phyloP scores from a whole-genome alignment of 1,139 yeast genomes.

The Ashbya aceris region DNA sequence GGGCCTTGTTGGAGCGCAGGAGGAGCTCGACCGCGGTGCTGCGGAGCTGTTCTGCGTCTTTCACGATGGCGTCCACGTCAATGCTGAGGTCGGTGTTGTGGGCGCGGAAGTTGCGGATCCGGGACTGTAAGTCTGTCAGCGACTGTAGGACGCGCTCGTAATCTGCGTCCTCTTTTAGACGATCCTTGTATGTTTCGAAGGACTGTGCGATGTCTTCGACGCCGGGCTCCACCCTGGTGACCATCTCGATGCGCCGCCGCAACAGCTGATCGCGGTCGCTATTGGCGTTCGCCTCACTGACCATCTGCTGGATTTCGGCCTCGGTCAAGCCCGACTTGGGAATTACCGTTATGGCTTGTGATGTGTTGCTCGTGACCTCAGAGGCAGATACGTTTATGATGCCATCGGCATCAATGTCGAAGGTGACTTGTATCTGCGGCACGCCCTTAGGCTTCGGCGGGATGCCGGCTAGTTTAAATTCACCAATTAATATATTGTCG shows the following conservation, averaged over 20 bases:
- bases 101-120: conserved; percentile 34
- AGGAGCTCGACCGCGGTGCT: not conserved
- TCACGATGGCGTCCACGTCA: conserved; percentile 32
- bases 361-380: conserved; percentile 50
- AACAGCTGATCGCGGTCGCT: conserved; percentile 27
- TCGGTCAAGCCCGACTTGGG: conserved; percentile 62
- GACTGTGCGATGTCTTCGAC: conserved; percentile 49
- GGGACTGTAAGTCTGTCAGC: conserved; percentile 16
- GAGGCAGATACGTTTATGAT: conserved; percentile 65
- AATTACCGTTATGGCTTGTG: conserved; percentile 56
- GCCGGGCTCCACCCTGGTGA: conserved; percentile 44
- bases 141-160: conserved; percentile 26
- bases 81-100: conserved; percentile 33
- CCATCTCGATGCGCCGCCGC: conserved; percentile 28
- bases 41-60: conserved; percentile 40
- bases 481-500: conserved; percentile 66
- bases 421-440: conserved; percentile 65
- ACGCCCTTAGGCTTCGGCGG: conserved; percentile 69
- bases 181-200: conserved; percentile 35
- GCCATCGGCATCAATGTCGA: conserved; percentile 78
- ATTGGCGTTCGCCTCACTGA: conserved; percentile 38
- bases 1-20: not conserved
- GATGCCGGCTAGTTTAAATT: conserved; percentile 56
- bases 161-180: conserved; percentile 34
- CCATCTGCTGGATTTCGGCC: conserved; percentile 48